These are phyloP conservation scores for Coemansia sp. DNA, from an alignment of 192 early-diverging fungal genomes.

Conservation along the genomic window DNA sequence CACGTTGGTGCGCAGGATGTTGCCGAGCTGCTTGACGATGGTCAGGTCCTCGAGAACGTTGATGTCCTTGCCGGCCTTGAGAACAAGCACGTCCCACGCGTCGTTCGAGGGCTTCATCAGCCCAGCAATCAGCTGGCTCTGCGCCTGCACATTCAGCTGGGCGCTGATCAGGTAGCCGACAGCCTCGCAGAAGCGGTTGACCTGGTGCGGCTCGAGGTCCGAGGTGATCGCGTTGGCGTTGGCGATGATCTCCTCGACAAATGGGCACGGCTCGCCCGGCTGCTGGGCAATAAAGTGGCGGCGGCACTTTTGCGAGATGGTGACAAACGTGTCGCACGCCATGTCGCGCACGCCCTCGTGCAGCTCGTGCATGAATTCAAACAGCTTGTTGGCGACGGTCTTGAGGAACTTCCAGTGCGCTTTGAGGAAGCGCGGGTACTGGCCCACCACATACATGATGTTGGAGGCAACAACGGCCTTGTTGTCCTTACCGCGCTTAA, in stretches of 20 bases:
- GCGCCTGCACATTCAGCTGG: constrained; percentile 71
- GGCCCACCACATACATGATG: constrained; percentile 99
- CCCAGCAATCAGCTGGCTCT: constrained; percentile 78
- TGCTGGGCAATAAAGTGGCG: constrained; percentile 95
- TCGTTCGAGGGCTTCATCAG: constrained; percentile 89
- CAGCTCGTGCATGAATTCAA: constrained; percentile 99
- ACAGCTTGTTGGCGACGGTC: constrained; percentile 99
- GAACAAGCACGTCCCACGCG: constrained; percentile 82
- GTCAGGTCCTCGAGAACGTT: constrained; percentile 71
- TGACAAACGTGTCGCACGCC: constrained; percentile 99
- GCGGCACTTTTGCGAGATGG: constrained; percentile 96
- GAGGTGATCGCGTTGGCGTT: constrained; percentile 79
- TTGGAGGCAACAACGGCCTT: constrained; percentile 99
- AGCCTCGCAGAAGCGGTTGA: constrained; percentile 98
- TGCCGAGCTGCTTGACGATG: constrained; percentile 81
- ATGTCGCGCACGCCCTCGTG: constrained; percentile 99
- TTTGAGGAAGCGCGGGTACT: constrained; percentile 99
- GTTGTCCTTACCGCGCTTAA: constrained; percentile 99
- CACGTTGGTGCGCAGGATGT: constrained; percentile 95
- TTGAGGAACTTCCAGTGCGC: constrained; percentile 99
- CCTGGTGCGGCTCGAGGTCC: constrained; percentile 86
- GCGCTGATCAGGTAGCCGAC: constrained; percentile 98
- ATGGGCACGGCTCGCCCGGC: constrained; percentile 80
- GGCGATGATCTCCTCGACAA: constrained; percentile 95
- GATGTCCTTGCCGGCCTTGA: constrained; percentile 72